Base-by-base conservation (phyloP, 2,329 filamentous ascomycete species). In the Fusarium continuum region DNA sequence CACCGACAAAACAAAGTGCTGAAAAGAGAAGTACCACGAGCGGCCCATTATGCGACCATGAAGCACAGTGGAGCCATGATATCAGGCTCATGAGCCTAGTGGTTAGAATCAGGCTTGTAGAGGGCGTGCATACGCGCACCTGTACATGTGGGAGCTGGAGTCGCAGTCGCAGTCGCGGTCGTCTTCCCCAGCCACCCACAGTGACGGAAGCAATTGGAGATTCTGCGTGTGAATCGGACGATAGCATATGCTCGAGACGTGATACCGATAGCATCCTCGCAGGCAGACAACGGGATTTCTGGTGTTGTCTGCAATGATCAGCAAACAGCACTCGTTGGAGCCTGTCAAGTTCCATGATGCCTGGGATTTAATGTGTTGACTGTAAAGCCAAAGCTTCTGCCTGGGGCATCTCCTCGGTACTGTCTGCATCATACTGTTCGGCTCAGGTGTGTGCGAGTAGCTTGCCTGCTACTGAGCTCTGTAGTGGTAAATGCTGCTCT, bases 1-100 rank as follows among this genome's bases (percentile, higher is more conserved):
- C 74, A 76, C 74, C 74, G 74, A 75, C 74, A 71, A 71, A 73
- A 66, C 67, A 70, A 66, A 64, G 44, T 63, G 65, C 67, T 69
- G 53, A 55, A 69, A 60, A 60, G 56, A 58, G 64, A 61, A 57
- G 59, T 60, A 71, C 56, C 56, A 69, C 62, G 73, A 73, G 70
- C 73, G 74, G 61, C 61, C 62, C 49, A 68, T 69, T 60, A 74
- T 74, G 74, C 73, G 74, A 72, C 74, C 74, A 64, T 63, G 69
- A 71, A 71, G 72, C 72, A 70, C 65, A 71, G 74, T 75, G 74
- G 73, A 72, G 69, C 63, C 59, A 68, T 58, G 68, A 66, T 67
- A 65, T 68, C 67, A 64, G 64, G 65, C 64, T 65, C 35, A 60
- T 31, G 49, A 65, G 64, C 65, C 66, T 61, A 70, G 62, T 70